Conservation (phyloP, 2,329 filamentous ascomycete genomes). For the Colletotrichum cuscutae region DNA sequence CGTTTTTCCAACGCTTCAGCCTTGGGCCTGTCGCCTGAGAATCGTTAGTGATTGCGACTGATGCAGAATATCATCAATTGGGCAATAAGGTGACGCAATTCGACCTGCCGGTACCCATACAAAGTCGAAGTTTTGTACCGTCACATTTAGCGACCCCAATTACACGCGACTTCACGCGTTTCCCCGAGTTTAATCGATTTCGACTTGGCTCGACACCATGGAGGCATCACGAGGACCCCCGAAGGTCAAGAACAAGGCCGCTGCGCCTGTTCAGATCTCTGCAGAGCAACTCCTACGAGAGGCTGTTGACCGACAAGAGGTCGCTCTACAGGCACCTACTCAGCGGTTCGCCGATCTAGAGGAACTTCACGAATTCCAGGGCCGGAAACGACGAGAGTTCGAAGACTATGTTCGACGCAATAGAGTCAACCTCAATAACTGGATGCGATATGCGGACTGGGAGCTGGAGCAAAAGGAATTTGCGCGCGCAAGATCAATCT, state of each 20-base stretch:
- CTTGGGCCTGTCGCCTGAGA: not conserved
- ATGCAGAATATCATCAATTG: not conserved
- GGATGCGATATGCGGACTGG: conserved; percentile 97
- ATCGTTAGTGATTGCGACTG: not conserved
- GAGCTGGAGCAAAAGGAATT: conserved; percentile 99
- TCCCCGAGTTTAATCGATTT: not conserved
- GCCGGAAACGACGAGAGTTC: conserved; percentile 94
- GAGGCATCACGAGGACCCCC: conserved; percentile 91
- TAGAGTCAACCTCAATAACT: conserved; percentile 96
- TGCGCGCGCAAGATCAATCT: conserved; percentile 88
- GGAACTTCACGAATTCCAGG: conserved; percentile 97
- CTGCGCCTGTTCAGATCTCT: conserved; percentile 90
- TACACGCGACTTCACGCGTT: not conserved
- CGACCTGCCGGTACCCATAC: not conserved
- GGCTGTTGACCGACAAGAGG: conserved; percentile 95
- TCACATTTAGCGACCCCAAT: not conserved
- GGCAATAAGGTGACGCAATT: not conserved
- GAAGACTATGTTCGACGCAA: conserved; percentile 98
- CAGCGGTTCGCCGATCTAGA: conserved; percentile 96
- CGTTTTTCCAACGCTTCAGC: conserved; percentile 15
- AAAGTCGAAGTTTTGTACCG: not conserved
- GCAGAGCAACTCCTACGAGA: conserved; percentile 97
- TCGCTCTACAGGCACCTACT: conserved; percentile 86
- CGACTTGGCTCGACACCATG: conserved; percentile 64
- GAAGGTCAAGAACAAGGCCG: conserved; percentile 98